phyloP scores from a whole-genome alignment of 108 stramenopile species.

The Aurantiochytrium sp. region DNA sequence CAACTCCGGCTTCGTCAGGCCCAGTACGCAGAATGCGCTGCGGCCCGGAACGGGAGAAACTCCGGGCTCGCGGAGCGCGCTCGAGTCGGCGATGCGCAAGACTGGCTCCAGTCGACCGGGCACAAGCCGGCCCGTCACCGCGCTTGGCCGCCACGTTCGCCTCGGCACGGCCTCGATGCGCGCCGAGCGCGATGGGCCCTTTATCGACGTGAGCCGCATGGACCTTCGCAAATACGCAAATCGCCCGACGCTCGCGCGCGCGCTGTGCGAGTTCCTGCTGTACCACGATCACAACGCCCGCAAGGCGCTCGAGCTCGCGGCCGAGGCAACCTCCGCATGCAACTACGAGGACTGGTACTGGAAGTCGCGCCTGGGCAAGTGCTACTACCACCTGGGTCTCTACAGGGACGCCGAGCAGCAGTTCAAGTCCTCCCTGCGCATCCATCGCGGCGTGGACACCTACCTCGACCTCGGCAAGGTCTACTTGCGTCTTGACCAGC shows the following conservation, averaged over 20 bases:
- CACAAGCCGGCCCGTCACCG: slow-evolving; percentile 50
- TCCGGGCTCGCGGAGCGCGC: neutral
- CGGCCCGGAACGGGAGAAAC: slow-evolving; percentile 37
- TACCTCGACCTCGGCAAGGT: slow-evolving; percentile 60
- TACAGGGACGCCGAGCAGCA: slow-evolving; percentile 62
- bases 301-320: slow-evolving; percentile 60
- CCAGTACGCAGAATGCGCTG: slow-evolving; percentile 32
- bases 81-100: slow-evolving; percentile 41
- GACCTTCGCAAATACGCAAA: slow-evolving; percentile 50
- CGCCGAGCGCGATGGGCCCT: slow-evolving; percentile 33
- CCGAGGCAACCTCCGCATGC: slow-evolving; percentile 31
- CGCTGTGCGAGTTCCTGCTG: slow-evolving; percentile 54
- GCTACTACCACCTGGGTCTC: slow-evolving; percentile 62
- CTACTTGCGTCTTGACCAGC: slow-evolving; percentile 57
- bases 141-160: slow-evolving; percentile 53
- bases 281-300: slow-evolving; percentile 57
- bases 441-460: slow-evolving; percentile 48
- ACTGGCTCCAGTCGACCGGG: slow-evolving; percentile 40
- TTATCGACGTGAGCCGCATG: slow-evolving; percentile 53
- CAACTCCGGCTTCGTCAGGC: slow-evolving; percentile 52
- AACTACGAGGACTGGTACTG: slow-evolving; percentile 63
- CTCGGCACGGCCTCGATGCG: slow-evolving; percentile 56
- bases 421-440: slow-evolving; percentile 45
- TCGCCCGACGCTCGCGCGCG: slow-evolving; percentile 47
- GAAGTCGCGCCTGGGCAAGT: slow-evolving; percentile 58